Conservation (phyloP, 2,329 filamentous ascomycete genomes). For the Xylaria polymorpha region DNA sequence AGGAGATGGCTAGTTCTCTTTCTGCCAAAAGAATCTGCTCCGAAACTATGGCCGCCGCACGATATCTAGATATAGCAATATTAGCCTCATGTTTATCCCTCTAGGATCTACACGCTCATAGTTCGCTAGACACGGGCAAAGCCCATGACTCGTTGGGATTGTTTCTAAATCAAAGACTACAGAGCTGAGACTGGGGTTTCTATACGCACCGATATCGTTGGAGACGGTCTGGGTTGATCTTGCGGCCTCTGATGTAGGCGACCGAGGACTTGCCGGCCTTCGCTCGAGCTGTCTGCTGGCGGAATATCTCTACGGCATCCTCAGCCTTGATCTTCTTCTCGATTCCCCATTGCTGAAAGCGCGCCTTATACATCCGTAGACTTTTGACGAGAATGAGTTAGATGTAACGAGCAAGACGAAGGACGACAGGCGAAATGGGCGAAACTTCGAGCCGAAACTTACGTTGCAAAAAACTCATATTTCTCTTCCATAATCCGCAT, state of each 20-base stretch:
- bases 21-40: slow-evolving; percentile 46
- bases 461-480: slow-evolving; percentile 65
- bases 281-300: slow-evolving; percentile 47
- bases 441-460: slow-evolving; percentile 28
- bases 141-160: neutral
- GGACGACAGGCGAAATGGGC: neutral
- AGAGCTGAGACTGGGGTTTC: slow-evolving; percentile 9
- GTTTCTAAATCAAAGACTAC: slow-evolving; percentile 33
- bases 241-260: slow-evolving; percentile 47
- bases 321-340: slow-evolving; percentile 50
- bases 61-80: slow-evolving; percentile 32
- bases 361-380: slow-evolving; percentile 49
- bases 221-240: slow-evolving; percentile 47
- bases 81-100: slow-evolving; percentile 11
- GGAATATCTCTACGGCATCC: slow-evolving; percentile 50
- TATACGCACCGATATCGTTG: slow-evolving; percentile 46
- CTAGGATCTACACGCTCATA: neutral
- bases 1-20: slow-evolving; percentile 33
- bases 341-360: slow-evolving; percentile 50
- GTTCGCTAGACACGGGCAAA: neutral
- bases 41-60: slow-evolving; percentile 43
- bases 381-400: slow-evolving; percentile 37
- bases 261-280: slow-evolving; percentile 48
- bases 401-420: neutral
- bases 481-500: slow-evolving; percentile 48